These are phyloP conservation scores for Madurella mycetomatis DNA, from an alignment of 2,329 filamentous ascomycete species.

Conservation along the genomic window DNA sequence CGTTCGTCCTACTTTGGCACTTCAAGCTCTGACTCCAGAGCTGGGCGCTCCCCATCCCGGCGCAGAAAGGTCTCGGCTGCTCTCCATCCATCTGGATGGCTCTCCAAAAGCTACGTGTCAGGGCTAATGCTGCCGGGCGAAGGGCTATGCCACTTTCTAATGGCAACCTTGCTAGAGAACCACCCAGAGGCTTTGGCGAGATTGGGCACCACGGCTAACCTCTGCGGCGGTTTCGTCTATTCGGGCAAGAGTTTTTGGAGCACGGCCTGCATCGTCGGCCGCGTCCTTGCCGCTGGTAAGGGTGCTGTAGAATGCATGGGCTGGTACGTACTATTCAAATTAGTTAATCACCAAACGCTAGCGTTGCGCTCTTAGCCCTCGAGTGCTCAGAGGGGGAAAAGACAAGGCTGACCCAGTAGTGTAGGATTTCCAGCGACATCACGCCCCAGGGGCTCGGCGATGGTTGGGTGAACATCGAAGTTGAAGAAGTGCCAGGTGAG, in stretches of 20 bases:
- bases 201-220: conserved; percentile 56
- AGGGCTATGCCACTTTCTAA: conserved; percentile 57
- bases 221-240: conserved; percentile 63
- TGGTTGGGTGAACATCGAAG: conserved; percentile 57
- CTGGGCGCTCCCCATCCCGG: conserved; percentile 37
- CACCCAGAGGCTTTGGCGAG: conserved; percentile 55
- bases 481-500: conserved; percentile 50
- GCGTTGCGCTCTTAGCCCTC: not conserved
- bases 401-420: not conserved
- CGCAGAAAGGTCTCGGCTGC: conserved; percentile 53
- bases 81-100: conserved; percentile 58
- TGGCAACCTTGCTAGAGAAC: conserved; percentile 62
- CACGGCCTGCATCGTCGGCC: conserved; percentile 60
- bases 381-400: not conserved
- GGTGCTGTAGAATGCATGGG: conserved; percentile 64
- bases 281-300: conserved; percentile 58
- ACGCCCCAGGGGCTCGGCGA: conserved; percentile 47
- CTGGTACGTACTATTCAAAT: conserved; percentile 33
- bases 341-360: not conserved
- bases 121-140: conserved; percentile 63
- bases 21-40: conserved; percentile 20
- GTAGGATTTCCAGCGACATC: conserved; percentile 55
- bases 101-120: conserved; percentile 64
- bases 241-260: conserved; percentile 64
- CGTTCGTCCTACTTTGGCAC: conserved; percentile 46